Evolutionary conservation across 2,329 filamentous ascomycete genomes (phyloP), one percentile per base, ranked within the genome.

Genomic region (Ophiobolus disseminans): DNA sequence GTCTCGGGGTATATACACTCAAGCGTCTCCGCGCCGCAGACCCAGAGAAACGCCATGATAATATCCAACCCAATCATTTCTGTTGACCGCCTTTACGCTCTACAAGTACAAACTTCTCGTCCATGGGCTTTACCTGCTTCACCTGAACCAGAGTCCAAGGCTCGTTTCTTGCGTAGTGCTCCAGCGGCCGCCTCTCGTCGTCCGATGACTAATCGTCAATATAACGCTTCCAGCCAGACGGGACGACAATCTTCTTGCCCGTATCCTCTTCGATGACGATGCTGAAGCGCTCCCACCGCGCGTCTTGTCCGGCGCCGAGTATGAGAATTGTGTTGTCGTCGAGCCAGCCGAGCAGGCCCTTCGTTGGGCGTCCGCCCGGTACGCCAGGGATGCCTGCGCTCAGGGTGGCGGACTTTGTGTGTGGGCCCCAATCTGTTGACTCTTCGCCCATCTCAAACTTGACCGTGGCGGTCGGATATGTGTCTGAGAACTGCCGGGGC

Each of bases 401-500:
- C 22, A 76, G 71, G 3, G 71, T 74, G 1, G 65, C 60, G 1
- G 68, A 69, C 16, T 59, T 65, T 11, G 60, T 58, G 8, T 68
- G 58, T 10, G 65, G 62, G 5, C 62, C 63, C 58, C 65, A 68
- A 13, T 45, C 48, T 2, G 61, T 46, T 7, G 80, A 77, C 63
- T 96, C 91, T 23, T 94, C 88, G 3, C 90, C 90, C 28, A 91
- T 87, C 62, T 94, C 88, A 62, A 97, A 97, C 25, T 87, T 86
- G 3, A 85, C 83, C 31, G 86, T 90, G 3, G 90, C 83, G 63
- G 93, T 92, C 0, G 90, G 95, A 70, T 97, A 96, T 7, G 88
- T 82, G 58, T 97, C 94, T 1, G 90, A 93, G 69, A 97, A 95
- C 22, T 94, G 82, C 32, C 89, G 85, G 1, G 94, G 94, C 58